Base-by-base conservation (phyloP, 805 yeast genomes). In the Candida andamanensis region DNA sequence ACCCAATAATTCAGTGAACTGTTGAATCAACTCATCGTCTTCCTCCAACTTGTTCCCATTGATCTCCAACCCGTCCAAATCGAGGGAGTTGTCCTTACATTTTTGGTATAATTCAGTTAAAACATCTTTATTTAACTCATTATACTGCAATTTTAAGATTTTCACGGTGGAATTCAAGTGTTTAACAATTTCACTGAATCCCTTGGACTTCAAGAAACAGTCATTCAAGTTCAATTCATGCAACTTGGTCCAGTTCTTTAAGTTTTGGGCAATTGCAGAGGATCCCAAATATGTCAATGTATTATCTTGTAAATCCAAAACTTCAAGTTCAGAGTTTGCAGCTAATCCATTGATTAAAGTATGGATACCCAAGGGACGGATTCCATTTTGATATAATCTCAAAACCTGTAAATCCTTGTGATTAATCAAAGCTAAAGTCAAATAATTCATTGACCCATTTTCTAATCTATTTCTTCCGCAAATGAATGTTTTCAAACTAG, bases 401-500 rank as follows among this genome's bases (percentile, higher is more conserved):
- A 89, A 76, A 37, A 69, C 76, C 56, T 83, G 76, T 52, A 89
- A 68, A 32, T 78, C 74, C 26, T 73, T 69, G 57, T 92, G 95
- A 32, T 81, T 80, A 54, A 82, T 81, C 46, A 92, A 72, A 39
- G 95, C 95, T 35, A 85, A 67, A 7, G 97, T 77, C 62, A 95
- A 73, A 43, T 83, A 81, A 47, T 78, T 78, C 58, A 86, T 76
- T 5, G 97, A 87, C 3, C 97, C 98, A 56, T 87, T 87, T 58
- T 92, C 99, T 44, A 92, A 73, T 60, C 99, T 82, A 62, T 92
- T 92, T 63, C 99, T 77, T 42, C 98, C 98, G 63, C 99, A 92
- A 49, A 92, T 75, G 45, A 92, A 90, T 1, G 97, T 85, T 49
- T 81, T 79, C 52, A 87, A 72, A 11, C 74, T 58, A 19, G 67